Evolutionary conservation across 1,284 basidiomycete species (phyloP), one percentile per base, ranked within the genome.

Genomic region (Cryptococcus wingfieldii): DNA sequence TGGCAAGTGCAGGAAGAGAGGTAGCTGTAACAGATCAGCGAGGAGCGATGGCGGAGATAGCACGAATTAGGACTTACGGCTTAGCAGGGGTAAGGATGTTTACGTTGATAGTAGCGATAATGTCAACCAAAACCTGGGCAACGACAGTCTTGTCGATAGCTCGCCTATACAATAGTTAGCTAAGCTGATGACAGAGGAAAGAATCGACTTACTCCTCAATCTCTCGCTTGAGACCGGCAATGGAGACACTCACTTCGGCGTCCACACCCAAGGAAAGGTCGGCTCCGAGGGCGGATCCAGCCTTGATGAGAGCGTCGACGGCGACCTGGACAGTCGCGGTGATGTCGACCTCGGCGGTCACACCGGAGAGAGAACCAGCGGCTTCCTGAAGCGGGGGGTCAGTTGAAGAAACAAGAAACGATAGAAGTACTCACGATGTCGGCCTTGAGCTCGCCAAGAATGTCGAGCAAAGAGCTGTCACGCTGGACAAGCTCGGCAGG

Each of bases 401-500:
- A 34, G 31, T 8, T 10, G 10, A 34, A 10, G 7, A 8, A 8
- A 34, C 31, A 34, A 34, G 31, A 2, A 3, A 23, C 6, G 41
- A 23, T 28, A 23, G 1, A 34, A 3, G 45, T 13, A 49, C 57
- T 55, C 31, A 59, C 57, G 25, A 59, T 47, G 27, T 47, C 47
- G 47, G 57, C 47, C 47, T 59, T 39, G 18, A 59, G 54, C 41
- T 55, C 43, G 27, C 51, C 53, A 23, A 60, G 51, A 37, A 60
- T 49, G 45, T 50, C 38, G 14, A 60, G 43, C 18, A 60, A 51
- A 31, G 56, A 51, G 18, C 55, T 46, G 39, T 50, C 48, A 23
- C 51, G 38, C 51, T 55, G n/a, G 19, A 34, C 31, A 34, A 34
- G 31, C 31, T 34, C 4, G 31, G 31, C 31, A 34, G 31, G 31